A percentile compares a stretch with the other conserved stretches of the same genome.
Evolutionary conservation across 345 rosid genomes (phyloP).

Genomic region (Litchi chinensis): DNA sequence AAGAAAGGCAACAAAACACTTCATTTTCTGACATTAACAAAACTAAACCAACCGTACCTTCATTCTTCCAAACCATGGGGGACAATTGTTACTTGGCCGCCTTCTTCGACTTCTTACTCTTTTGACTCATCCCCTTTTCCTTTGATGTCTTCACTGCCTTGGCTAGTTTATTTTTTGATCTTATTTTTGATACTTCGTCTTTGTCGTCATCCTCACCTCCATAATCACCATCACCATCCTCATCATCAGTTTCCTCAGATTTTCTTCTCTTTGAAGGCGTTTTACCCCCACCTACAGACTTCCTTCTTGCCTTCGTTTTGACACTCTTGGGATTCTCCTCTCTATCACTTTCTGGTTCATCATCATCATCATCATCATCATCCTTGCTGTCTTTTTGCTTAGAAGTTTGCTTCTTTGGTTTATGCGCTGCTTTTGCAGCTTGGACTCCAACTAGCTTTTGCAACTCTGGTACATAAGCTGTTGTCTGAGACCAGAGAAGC

Average conservation of each 20-base stretch:
- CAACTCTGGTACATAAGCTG: conserved; percentile 89
- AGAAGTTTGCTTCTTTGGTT: conserved; percentile 40
- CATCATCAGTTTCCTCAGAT: conserved; percentile 41
- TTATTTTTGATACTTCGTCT: conserved; percentile 32
- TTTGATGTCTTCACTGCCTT: conserved; percentile 33
- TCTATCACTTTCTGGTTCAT: conserved; percentile 40
- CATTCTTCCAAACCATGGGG: conserved; percentile 34
- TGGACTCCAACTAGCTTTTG: conserved; percentile 69
- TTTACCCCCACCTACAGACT: conserved; percentile 46
- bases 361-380: conserved; percentile 31
- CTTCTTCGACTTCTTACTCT: conserved; percentile 46
- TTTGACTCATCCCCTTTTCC: conserved; percentile 33
- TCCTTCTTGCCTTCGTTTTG: conserved; percentile 43
- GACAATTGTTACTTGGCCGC: conserved; percentile 34
- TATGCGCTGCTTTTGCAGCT: conserved; percentile 46
- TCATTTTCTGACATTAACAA: conserved; percentile 17
- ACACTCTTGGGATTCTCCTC: conserved; percentile 36
- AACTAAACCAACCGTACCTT: not conserved
- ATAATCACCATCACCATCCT: conserved; percentile 23
- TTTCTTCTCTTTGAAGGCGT: conserved; percentile 42
- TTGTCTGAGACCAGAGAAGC: conserved; percentile 52
- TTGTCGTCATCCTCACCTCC: conserved; percentile 1
- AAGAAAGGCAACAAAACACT: not conserved
- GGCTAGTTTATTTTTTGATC: conserved; percentile 30
- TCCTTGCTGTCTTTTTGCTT: conserved; percentile 45